phyloP scores from a whole-genome alignment of 2,329 filamentous ascomycete genomes.

The Fusarium austroafricanum region DNA sequence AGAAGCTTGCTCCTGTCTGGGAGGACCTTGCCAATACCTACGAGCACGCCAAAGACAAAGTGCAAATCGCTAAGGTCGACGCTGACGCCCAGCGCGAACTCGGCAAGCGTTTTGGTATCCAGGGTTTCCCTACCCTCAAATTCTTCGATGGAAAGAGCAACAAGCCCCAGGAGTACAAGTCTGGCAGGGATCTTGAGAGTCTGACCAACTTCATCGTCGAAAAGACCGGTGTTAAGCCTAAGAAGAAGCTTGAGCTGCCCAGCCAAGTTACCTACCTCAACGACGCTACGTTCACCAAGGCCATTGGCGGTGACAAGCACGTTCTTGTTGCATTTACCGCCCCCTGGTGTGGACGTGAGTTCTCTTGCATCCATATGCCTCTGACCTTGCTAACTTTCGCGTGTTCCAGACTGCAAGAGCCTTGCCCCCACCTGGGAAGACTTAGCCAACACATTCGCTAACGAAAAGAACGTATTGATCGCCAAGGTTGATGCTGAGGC shows the following conservation, averaged over 20 bases:
- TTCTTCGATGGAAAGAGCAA: constrained; percentile 97
- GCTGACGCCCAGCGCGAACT: constrained; percentile 88
- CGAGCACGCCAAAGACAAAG: constrained; percentile 75
- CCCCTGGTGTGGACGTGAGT: constrained; percentile 98
- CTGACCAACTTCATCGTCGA: constrained; percentile 83
- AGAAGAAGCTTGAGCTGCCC: constrained; percentile 77
- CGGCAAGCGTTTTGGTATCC: constrained; percentile 86
- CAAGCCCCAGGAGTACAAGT: constrained; percentile 84
- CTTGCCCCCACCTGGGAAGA: constrained; percentile 92
- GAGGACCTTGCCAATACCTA: constrained; percentile 86
- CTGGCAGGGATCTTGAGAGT: constrained; percentile 88
- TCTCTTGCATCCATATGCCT: background rate
- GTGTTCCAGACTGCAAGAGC: constrained; percentile 86
- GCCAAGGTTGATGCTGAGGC: constrained; percentile 97
- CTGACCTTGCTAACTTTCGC: constrained; percentile 17
- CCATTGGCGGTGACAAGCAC: constrained; percentile 86
- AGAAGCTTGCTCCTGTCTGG: constrained; percentile 93
- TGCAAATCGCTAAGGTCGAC: constrained; percentile 95
- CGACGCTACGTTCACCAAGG: constrained; percentile 80
- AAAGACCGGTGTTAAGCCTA: constrained; percentile 87
- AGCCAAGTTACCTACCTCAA: constrained; percentile 84
- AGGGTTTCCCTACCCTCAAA: constrained; percentile 97
- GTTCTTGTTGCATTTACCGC: constrained; percentile 97
- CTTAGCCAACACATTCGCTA: constrained; percentile 82
- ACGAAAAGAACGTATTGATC: constrained; percentile 82